Percentiles rank a stretch among this genome's conserved stretches.
These are phyloP conservation scores for Pythium aristosporum DNA, from an alignment of 352 stramenopile species.

Conservation along the genomic window DNA sequence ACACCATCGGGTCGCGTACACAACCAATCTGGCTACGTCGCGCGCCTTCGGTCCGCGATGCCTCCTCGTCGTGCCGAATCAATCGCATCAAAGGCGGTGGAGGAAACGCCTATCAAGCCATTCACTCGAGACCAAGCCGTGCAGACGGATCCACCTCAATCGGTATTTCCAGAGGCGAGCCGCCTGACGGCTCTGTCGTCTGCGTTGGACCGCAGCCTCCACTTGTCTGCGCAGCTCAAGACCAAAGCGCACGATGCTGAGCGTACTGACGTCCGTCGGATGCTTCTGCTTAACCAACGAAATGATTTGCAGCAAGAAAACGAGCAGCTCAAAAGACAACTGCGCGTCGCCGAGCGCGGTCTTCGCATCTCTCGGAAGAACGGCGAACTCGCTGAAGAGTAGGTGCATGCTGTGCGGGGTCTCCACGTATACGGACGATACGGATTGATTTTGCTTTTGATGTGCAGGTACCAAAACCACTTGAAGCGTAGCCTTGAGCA, in stretches of 20 bases:
- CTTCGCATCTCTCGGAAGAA: slow-evolving; percentile 18
- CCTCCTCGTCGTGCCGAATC: not conserved
- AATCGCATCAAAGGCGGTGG: not conserved
- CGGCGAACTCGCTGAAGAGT: slow-evolving; percentile 17
- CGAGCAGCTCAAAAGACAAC: slow-evolving; percentile 23
- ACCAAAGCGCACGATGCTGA: slow-evolving; percentile 48
- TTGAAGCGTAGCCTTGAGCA: slow-evolving; percentile 16
- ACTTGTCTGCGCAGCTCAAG: slow-evolving; percentile 37
- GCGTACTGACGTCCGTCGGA: slow-evolving; percentile 19
- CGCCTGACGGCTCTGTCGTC: slow-evolving; percentile 27
- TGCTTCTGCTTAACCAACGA: slow-evolving; percentile 32
- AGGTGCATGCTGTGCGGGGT: not conserved
- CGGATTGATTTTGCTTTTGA: not conserved
- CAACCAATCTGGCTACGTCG: not conserved
- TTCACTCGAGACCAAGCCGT: slow-evolving; percentile 15
- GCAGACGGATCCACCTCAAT: not conserved
- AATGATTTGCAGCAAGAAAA: slow-evolving; percentile 10
- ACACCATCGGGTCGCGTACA: slow-evolving; percentile 14
- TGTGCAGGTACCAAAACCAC: slow-evolving; percentile 15
- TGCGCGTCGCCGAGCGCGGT: slow-evolving; percentile 9
- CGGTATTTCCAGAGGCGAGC: not conserved
- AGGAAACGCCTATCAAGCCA: slow-evolving; percentile 8
- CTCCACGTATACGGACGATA: no score
- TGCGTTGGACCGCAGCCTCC: slow-evolving; percentile 39
- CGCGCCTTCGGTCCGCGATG: slow-evolving; percentile 22